Evolutionary conservation across 768 basidiomycete genomes (phyloP), one percentile per base, ranked within the genome.

Genomic region (Rubroboletus pulcherrimus): DNA sequence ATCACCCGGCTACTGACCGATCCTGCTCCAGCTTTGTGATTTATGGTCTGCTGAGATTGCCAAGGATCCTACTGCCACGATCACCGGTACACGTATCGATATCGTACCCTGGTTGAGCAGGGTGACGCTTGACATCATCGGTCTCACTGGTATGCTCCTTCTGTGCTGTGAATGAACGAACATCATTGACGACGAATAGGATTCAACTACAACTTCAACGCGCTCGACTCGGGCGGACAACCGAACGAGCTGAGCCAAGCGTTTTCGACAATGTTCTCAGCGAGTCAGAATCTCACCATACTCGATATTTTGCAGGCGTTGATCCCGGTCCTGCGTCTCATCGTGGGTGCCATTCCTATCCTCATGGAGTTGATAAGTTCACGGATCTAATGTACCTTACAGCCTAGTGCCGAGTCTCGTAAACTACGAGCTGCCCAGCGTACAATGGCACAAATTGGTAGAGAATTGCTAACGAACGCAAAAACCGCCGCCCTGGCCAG

Each of bases 381-480:
- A 42, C 5, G 7, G n/a, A 44, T n/a, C 11, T 33, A 26, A 21
- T 26, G 19, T 7, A 26, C n/a, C 4, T 46, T 7, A 11, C 37
- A 74, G 74, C 65, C 64, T 15, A 70, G 56, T 10, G 34, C 42
- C 19, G 53, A 55, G 14, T 35, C 35, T 10, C 63, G 66, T n/a
- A 51, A 35, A 33, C 54, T 68, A 24, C 48, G 51, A 26, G 55
- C 51, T 7, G 76, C 80, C 5, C 68, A 71, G 33, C 60, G 54
- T 1, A 79, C 74, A 0, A 84, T 85, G 74, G 54, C 61, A 14
- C 72, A 76, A 10, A 81, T 87, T 46, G 85, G 82, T 6, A 63
- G 63, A 15, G 70, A 81, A 34, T 70, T 87, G 7, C 56, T 85
- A 19, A 54, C 58, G 7, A 74, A 81, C 8, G 86, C 82, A 61